Conservation (phyloP, 805 yeast genomes). For the Metschnikowia lachancei region DNA sequence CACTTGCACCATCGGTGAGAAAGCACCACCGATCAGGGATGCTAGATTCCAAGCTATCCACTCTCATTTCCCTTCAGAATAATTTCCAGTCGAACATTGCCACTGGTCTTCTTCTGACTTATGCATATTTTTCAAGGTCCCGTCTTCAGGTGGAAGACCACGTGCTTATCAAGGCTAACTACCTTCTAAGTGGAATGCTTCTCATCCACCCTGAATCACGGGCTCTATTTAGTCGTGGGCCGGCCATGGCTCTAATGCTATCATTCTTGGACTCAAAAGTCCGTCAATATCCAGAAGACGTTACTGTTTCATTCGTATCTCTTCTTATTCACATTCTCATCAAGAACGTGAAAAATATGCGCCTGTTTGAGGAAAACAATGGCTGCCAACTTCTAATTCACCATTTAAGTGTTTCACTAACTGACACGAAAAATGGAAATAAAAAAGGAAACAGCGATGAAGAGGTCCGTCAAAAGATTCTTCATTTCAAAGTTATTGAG, state of each 20-base stretch:
- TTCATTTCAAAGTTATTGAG: constrained; percentile 64
- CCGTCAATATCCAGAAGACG: constrained; percentile 13
- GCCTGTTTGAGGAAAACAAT: constrained; percentile 54
- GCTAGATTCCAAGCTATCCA: constrained; percentile 11
- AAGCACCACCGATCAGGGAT: constrained; percentile 9
- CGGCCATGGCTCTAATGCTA: constrained; percentile 39
- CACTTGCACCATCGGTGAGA: constrained; percentile 14
- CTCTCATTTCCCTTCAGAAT: constrained; percentile 50
- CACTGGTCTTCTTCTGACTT: constrained; percentile 29
- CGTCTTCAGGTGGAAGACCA: constrained; percentile 7
- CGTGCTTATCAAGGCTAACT: constrained; percentile 24
- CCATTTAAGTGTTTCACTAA: constrained; percentile 23
- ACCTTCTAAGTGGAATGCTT: constrained; percentile 57
- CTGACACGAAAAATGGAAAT: neutral
- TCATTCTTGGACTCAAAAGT: constrained; percentile 21
- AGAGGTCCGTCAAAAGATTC: constrained; percentile 37
- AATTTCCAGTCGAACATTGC: constrained; percentile 51
- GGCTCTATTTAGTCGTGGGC: constrained; percentile 41
- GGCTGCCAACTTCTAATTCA: constrained; percentile 56
- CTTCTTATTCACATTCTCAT: constrained; percentile 58
- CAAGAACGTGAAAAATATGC: constrained; percentile 52
- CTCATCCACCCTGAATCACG: constrained; percentile 59
- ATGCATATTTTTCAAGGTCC: constrained; percentile 7
- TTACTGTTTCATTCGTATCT: constrained; percentile 43
- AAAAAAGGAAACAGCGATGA: neutral